Evolutionary conservation across 1,139 yeast genomes (phyloP), one percentile per base, ranked within the genome.

Genomic region (Blastobotrys capitulatus): DNA sequence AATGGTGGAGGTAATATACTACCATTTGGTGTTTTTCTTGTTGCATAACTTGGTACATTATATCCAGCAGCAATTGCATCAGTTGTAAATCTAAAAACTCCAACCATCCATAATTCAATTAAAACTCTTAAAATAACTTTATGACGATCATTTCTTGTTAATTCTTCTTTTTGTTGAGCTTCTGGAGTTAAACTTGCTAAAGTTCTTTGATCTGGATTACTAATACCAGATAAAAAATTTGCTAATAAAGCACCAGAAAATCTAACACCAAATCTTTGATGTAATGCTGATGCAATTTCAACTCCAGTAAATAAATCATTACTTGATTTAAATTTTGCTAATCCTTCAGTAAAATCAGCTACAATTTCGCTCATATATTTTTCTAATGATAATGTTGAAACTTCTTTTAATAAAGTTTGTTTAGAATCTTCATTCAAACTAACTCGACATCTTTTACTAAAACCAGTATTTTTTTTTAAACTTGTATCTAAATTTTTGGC

Each of bases 381-480:
- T 52, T 81, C 87, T 44, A 90, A 70, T 1, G 90, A 79, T 2
- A 86, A 68, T 2, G 81, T 73, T 10, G 71, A 63, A 40, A 89
- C 75, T 51, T 88, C 96, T 50, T 77, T 77, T 29, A 87, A 54
- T 5, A 86, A 66, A 5, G 74, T 63, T 38, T 69, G 71, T 43
- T 70, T 72, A 26, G 70, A 66, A 2, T 79, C 84, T 36, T 72
- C 76, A 36, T 70, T 76, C 40, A 88, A 69, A 2, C 83, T 74
- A 3, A 77, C 72, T 54, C 82, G 76, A 47, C 88, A 67, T 59
- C 84, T 84, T 61, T 83, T 84, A 51, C 88, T 82, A 58, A 88
- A 86, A 0, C 89, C 85, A 4, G 89, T 83, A 63, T 90, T 88
- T 63, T 84, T 86, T 72, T 89, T 90, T 54, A 90, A 70, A 47